phyloP scores from a whole-genome alignment of 441 rosid genomes.

The Gossypium schwendimanii region DNA sequence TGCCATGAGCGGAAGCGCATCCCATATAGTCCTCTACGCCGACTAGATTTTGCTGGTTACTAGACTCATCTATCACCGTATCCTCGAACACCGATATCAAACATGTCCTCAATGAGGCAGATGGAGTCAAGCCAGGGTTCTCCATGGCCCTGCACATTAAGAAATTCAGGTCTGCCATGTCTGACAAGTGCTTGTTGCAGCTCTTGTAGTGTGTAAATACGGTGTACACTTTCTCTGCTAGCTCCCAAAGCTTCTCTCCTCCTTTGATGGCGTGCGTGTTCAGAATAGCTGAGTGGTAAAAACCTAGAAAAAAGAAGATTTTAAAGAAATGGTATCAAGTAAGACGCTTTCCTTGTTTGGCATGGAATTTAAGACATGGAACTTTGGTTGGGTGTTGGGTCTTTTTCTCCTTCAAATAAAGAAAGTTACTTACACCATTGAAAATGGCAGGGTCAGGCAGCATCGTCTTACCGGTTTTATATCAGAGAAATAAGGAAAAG shows the following conservation, averaged over 20 bases:
- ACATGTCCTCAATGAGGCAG: constrained; percentile 43
- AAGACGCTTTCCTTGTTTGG: not conserved
- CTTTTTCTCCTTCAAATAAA: not conserved
- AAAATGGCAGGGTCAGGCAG: not conserved
- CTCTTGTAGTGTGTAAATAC: constrained; percentile 29
- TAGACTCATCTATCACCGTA: constrained; percentile 26
- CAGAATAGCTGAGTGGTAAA: constrained; percentile 42
- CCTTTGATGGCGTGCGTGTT: constrained; percentile 30
- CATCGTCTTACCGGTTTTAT: not conserved
- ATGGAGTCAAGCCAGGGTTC: constrained; percentile 44
- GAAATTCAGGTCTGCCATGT: constrained; percentile 56
- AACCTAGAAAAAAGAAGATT: constrained; percentile 22
- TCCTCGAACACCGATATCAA: constrained; percentile 54
- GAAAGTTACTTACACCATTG: not conserved
- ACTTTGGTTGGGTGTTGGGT: not conserved
- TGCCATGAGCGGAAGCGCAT: constrained; percentile 50
- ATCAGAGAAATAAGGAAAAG: not conserved
- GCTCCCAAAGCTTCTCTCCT: constrained; percentile 26
- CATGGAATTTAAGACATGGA: not conserved
- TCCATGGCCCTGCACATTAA: constrained; percentile 59
- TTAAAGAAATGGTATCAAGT: not conserved
- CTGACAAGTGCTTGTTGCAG: constrained; percentile 40
- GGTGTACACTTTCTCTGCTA: constrained; percentile 30
- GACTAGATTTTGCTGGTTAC: constrained; percentile 14
- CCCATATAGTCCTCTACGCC: constrained; percentile 53